Conservation (phyloP, 768 basidiomycete genomes). For the Chalciporus chontae region DNA sequence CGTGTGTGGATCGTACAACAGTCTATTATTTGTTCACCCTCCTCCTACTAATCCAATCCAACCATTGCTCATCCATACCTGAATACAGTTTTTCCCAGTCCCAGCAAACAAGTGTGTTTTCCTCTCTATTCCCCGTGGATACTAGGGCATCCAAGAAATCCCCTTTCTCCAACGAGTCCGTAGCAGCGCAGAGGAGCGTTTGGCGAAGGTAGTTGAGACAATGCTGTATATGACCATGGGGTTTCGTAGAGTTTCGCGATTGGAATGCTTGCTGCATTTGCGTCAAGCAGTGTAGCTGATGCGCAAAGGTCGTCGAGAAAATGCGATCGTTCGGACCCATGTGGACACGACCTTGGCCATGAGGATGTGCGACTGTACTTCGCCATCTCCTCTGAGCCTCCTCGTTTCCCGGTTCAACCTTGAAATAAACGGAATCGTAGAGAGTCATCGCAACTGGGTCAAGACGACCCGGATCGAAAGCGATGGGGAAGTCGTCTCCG, state of each 20-base stretch:
- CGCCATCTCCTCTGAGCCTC: conserved; percentile 8
- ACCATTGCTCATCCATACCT: conserved; percentile 7
- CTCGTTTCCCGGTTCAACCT: conserved; percentile 2
- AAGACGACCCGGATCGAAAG: conserved; percentile 5
- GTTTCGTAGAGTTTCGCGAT: conserved; percentile 1
- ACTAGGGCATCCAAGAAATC: conserved; percentile 31
- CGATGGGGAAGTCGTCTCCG: conserved; percentile 7
- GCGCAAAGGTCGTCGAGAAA: conserved; percentile 5
- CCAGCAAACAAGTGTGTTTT: conserved; percentile 17
- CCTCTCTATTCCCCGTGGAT: conserved; percentile 21
- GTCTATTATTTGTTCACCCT: too few species aligned
- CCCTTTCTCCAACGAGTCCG: conserved; percentile 31
- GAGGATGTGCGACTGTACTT: conserved; percentile 7
- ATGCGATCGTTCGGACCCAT: conserved; percentile 6
- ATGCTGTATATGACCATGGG: conserved; percentile 28
- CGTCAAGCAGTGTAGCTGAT: conserved; percentile 9
- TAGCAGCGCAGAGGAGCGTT: conserved; percentile 33
- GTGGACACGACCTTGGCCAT: conserved; percentile 9
- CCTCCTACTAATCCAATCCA: too few species aligned
- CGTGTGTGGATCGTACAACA: too few species aligned
- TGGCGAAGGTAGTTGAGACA: conserved; percentile 39
- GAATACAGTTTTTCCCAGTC: conserved; percentile 23
- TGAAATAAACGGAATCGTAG: conserved; percentile 5
- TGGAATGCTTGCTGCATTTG: conserved; percentile 9
- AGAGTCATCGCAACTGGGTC: conserved; percentile 9